phyloP scores from a whole-genome alignment of 2,329 filamentous ascomycete species.

The Paracorniculantispora psalliotae region DNA sequence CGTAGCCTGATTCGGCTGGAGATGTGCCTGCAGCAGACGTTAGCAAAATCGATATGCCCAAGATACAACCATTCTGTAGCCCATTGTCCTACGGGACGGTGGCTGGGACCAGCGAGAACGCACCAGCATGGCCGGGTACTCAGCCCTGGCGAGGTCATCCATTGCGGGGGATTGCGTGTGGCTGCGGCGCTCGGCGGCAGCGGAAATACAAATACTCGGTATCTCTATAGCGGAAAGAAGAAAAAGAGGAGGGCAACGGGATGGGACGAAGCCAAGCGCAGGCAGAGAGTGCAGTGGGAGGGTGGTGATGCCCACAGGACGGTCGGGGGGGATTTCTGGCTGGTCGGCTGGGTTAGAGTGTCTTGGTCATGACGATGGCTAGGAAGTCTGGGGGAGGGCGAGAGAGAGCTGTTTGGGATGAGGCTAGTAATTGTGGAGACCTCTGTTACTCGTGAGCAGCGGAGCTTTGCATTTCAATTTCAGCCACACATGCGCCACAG shows the following conservation, averaged over 20 bases:
- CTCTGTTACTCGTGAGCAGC: not conserved
- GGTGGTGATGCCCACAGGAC: conserved; percentile 2
- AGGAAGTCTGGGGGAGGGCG: conserved; percentile 1
- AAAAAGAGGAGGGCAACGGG: not conserved
- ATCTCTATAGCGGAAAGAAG: conserved; percentile 19
- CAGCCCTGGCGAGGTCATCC: conserved; percentile 75
- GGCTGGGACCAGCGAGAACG: conserved; percentile 32
- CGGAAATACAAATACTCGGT: conserved; percentile 7
- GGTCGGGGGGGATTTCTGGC: not conserved
- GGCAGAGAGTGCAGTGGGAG: not conserved
- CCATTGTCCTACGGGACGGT: not conserved
- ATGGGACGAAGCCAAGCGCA: not conserved
- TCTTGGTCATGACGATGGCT: conserved; percentile 12
- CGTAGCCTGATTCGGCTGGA: conserved; percentile 79
- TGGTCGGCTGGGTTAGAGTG: not conserved
- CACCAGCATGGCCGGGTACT: conserved; percentile 95
- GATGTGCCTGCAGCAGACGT: conserved; percentile 54
- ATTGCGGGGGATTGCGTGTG: conserved; percentile 42
- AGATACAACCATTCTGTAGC: not conserved
- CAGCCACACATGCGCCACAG: not conserved
- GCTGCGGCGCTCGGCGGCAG: conserved; percentile 1
- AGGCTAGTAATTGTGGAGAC: conserved; percentile 7
- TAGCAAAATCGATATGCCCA: conserved; percentile 11
- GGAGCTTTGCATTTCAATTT: not conserved
- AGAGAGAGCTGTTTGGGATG: conserved; percentile 5